A percentile compares a stretch with the other conserved stretches of the same genome.
phyloP scores from a whole-genome alignment of 2,329 filamentous ascomycete species.

The Xylaria hypoxylon region DNA sequence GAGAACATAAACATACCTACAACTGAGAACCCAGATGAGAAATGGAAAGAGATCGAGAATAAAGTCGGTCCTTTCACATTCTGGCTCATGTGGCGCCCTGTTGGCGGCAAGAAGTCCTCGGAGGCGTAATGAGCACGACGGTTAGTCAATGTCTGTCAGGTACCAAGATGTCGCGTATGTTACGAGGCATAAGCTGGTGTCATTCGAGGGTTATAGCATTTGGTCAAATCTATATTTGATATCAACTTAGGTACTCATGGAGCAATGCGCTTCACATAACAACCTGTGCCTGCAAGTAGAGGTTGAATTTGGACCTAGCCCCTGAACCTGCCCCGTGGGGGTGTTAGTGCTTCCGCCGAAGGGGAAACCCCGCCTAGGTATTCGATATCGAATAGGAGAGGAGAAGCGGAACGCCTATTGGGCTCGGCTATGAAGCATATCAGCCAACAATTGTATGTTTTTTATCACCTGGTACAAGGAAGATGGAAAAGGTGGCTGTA shows the following conservation, averaged over 20 bases:
- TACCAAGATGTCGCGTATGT: too few species aligned
- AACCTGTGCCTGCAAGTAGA: neutral
- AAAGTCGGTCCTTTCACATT: slow-evolving; percentile 54
- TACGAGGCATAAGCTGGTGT: neutral
- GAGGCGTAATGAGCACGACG: neutral
- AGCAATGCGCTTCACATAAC: neutral
- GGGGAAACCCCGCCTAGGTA: neutral
- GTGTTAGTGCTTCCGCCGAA: too few species aligned
- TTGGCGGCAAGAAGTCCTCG: slow-evolving; percentile 2
- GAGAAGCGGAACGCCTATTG: neutral
- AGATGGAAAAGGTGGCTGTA: neutral
- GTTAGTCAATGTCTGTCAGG: neutral
- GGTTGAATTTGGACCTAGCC: neutral
- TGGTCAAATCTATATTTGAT: neutral
- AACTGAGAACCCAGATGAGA: slow-evolving; percentile 42
- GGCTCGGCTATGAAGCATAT: neutral
- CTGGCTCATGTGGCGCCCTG: slow-evolving; percentile 36
- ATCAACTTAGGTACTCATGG: neutral
- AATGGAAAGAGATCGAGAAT: slow-evolving; percentile 51
- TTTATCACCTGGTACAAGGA: neutral
- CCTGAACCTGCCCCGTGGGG: neutral
- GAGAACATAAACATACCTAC: slow-evolving; percentile 42
- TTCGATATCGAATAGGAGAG: neutral
- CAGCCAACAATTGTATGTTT: neutral
- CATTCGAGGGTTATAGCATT: neutral